Conservation (phyloP, 352 stramenopile genomes). For the Thraustochytrium striatum region DNA sequence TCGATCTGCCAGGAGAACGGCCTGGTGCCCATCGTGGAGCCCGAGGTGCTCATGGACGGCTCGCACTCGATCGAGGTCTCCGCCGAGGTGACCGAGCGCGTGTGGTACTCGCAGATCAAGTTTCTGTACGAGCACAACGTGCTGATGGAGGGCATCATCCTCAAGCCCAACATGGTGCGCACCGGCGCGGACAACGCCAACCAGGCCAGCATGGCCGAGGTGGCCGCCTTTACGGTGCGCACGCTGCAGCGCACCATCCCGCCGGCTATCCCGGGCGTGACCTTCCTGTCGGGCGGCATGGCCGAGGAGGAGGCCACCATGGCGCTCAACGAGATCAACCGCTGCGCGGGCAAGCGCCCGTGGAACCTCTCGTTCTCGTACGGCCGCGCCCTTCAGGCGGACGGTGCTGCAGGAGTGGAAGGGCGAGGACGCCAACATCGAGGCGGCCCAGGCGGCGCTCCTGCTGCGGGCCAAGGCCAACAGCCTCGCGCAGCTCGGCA, state of each 20-base stretch:
- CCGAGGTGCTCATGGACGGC: slow-evolving; percentile 69
- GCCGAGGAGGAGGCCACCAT: slow-evolving; percentile 61
- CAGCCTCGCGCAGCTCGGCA: slow-evolving; percentile 63
- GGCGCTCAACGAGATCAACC: slow-evolving; percentile 65
- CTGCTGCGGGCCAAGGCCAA: slow-evolving; percentile 64
- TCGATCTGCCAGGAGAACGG: slow-evolving; percentile 66
- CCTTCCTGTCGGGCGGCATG: slow-evolving; percentile 63
- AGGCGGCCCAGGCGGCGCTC: slow-evolving; percentile 60
- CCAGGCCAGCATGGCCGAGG: slow-evolving; percentile 55
- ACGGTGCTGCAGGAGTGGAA: slow-evolving; percentile 63
- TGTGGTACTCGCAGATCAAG: slow-evolving; percentile 66
- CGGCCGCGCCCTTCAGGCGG: slow-evolving; percentile 58
- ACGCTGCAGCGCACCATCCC: slow-evolving; percentile 63
- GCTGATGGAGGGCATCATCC: slow-evolving; percentile 65
- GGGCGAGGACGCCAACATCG: slow-evolving; percentile 63
- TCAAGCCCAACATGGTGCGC: slow-evolving; percentile 69
- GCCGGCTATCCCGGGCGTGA: slow-evolving; percentile 59
- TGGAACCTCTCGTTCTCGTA: slow-evolving; percentile 64
- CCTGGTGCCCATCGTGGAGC: slow-evolving; percentile 71
- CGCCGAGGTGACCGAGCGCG: slow-evolving; percentile 63
- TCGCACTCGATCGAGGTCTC: slow-evolving; percentile 62
- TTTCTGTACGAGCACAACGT: slow-evolving; percentile 64
- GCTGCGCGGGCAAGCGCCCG: slow-evolving; percentile 54
- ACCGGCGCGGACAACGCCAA: slow-evolving; percentile 60
- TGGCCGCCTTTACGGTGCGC: slow-evolving; percentile 60